phyloP scores from a whole-genome alignment of 106 monocot species.

The Apostasia shenzhenica region DNA sequence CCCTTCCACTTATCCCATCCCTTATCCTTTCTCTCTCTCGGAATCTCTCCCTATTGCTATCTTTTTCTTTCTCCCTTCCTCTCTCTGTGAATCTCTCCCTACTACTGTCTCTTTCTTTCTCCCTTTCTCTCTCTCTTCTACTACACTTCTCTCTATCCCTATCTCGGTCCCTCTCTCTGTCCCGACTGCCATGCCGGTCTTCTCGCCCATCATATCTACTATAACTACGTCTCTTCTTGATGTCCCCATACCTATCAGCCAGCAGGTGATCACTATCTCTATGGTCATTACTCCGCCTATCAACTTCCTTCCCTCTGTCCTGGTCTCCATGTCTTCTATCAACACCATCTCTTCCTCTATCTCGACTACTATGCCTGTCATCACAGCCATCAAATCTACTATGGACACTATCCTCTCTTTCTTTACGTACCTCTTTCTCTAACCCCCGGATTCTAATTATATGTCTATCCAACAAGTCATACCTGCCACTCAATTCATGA shows the following conservation, averaged over 20 bases:
- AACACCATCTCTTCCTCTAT: constrained; percentile 10
- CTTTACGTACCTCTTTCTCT: constrained; percentile 14
- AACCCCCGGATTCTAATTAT: constrained; percentile 3
- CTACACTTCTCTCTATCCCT: constrained; percentile 14
- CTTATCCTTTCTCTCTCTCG: constrained; percentile 15
- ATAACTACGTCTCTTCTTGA: constrained; percentile 34
- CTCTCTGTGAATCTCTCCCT: constrained; percentile 19
- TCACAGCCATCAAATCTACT: constrained; percentile 1
- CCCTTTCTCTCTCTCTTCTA: constrained; percentile 27
- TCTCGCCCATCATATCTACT: constrained; percentile 32
- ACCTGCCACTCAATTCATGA: constrained; percentile 10
- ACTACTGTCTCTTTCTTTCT: constrained; percentile 6
- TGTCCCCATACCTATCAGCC: constrained; percentile 10
- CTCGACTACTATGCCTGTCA: constrained; percentile 8
- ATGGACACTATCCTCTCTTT: constrained; percentile 17
- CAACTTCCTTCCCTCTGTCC: neutral
- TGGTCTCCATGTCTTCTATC: constrained; percentile 1
- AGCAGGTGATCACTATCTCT: constrained; percentile 8
- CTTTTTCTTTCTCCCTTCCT: constrained; percentile 12
- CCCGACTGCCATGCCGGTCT: constrained; percentile 1
- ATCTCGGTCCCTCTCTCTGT: constrained; percentile 28
- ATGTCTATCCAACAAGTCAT: constrained; percentile 14
- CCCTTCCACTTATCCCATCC: constrained; percentile 13
- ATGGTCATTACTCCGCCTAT: constrained; percentile 3
- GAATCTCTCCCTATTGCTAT: constrained; percentile 21